Percentiles rank a stretch among this genome's conserved stretches.
These are phyloP conservation scores for Acidomyces sp. DNA, from an alignment of 495 filamentous ascomycete species.

Conservation along the genomic window DNA sequence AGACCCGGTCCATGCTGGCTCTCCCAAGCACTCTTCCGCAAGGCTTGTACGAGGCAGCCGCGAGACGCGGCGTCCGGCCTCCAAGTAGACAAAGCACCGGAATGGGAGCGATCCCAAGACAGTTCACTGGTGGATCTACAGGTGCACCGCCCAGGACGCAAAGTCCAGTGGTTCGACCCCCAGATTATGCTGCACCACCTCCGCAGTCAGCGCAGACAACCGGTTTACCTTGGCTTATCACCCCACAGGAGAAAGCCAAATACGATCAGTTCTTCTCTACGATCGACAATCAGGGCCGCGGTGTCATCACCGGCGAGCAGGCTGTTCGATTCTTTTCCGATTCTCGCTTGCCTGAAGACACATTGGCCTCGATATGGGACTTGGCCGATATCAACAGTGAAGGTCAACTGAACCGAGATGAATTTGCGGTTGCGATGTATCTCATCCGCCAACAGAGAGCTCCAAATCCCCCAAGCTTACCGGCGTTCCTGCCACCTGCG, in stretches of 20 bases:
- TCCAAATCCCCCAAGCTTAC: slow-evolving; percentile 34
- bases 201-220: slow-evolving; percentile 49
- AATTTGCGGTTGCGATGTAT: slow-evolving; percentile 97
- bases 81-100: slow-evolving; percentile 11
- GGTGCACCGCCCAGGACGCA: slow-evolving; percentile 45
- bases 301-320: slow-evolving; percentile 82
- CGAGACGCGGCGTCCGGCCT: slow-evolving; percentile 47
- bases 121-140: slow-evolving; percentile 46
- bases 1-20: slow-evolving; percentile 62
- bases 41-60: slow-evolving; percentile 81
- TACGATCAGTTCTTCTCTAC: slow-evolving; percentile 76
- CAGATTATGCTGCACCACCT: slow-evolving; percentile 32
- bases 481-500: slow-evolving; percentile 60
- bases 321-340: slow-evolving; percentile 92
- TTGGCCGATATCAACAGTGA: slow-evolving; percentile 87
- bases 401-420: slow-evolving; percentile 70
- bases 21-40: slow-evolving; percentile 73
- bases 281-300: slow-evolving; percentile 64
- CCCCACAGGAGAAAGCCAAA: slow-evolving; percentile 64
- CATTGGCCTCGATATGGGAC: slow-evolving; percentile 93
- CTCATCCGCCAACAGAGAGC: slow-evolving; percentile 75
- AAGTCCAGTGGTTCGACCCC: slow-evolving; percentile 55
- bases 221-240: slow-evolving; percentile 69
- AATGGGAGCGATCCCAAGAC: slow-evolving; percentile 46
- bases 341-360: slow-evolving; percentile 78